phyloP scores from a whole-genome alignment of 371 early-diverging fungal genomes.

The Blakeslea trispora region DNA sequence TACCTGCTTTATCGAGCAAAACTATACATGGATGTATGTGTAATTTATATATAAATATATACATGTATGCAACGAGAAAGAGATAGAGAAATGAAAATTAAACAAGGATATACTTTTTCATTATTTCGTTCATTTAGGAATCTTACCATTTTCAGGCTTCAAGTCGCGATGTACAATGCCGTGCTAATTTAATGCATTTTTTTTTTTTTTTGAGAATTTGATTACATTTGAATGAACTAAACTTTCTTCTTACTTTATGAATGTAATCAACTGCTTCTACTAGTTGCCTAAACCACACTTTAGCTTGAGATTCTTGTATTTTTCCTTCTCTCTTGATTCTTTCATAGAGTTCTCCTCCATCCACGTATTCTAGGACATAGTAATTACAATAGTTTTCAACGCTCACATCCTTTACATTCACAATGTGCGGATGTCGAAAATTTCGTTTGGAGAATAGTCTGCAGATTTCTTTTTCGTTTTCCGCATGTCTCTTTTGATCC shows the following conservation, averaged over 20 bases:
- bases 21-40: too few species aligned
- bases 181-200: slow-evolving; percentile 28
- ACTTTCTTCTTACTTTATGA: slow-evolving; percentile 57
- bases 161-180: slow-evolving; percentile 92
- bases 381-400: slow-evolving; percentile 71
- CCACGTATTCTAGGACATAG: slow-evolving; percentile 96
- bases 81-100: slow-evolving; percentile 2
- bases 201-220: slow-evolving; percentile 2
- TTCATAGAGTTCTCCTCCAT: slow-evolving; percentile 96
- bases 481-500: slow-evolving; percentile 91
- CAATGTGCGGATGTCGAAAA: slow-evolving; percentile 49
- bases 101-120: too few species aligned
- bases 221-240: slow-evolving; percentile 12
- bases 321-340: slow-evolving; percentile 85
- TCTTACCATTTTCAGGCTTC: slow-evolving; percentile 86
- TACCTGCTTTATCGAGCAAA: slow-evolving; percentile 69
- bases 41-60: too few species aligned
- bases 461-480: slow-evolving; percentile 52
- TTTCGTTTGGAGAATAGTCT: slow-evolving; percentile 45
- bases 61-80: too few species aligned
- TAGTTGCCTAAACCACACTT: slow-evolving; percentile 93
- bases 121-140: too few species aligned
- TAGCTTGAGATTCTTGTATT: slow-evolving; percentile 83
- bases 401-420: slow-evolving; percentile 88
- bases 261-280: slow-evolving; percentile 90